Base-by-base conservation (phyloP, 805 yeast genomes). In the Ogataea sp. region DNA sequence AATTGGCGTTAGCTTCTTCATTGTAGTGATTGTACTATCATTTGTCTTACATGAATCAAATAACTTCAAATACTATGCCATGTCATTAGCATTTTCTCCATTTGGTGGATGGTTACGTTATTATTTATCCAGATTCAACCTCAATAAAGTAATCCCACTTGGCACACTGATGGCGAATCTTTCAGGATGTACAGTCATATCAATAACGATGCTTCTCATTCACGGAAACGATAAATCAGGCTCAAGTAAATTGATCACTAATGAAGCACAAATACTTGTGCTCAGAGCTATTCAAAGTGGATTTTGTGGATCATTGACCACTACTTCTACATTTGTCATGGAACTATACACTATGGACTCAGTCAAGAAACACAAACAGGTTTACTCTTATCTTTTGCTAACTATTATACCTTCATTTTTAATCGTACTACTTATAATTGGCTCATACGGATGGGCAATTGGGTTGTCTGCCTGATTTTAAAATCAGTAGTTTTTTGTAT, bases 241-340 rank as follows among this genome's bases (percentile, higher is more conserved):
- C 20, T 8, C 17, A 11, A 32, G 30, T 15, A 15, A 8, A 0
- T 20, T 36, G 5, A 26, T 58, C 13, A 18, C 42, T 2, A 41
- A 38, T 36, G 20, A 34, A 13, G 39, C 48, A 8, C 47, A 54
- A 11, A 21, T 43, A 8, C 40, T 47, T 14, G 56, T 48, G 8
- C 13, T 64, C 34, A 35, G 39, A 17, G 61, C 51, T 2, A 38
- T 58, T 11, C 50, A 36, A 20, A 36, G 43, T n/a, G 64, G 57
- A 7, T 55, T 56, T 41, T 52, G 56, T 37, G 64, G 61, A 1
- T 39, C 53, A 3, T 38, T 54, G 21, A 53, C 56, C 26, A 57
- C 96, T 0, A 73, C 85, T 30, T 80, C 90, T 40, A 83, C 96
- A 1, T 83, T 87, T 48, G 70, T 83, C 8, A 77, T 72, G 32